A percentile compares a stretch with the other conserved stretches of the same genome.
Evolutionary conservation across 441 rosid genomes (phyloP).

Genomic region (Manihot esculenta): DNA sequence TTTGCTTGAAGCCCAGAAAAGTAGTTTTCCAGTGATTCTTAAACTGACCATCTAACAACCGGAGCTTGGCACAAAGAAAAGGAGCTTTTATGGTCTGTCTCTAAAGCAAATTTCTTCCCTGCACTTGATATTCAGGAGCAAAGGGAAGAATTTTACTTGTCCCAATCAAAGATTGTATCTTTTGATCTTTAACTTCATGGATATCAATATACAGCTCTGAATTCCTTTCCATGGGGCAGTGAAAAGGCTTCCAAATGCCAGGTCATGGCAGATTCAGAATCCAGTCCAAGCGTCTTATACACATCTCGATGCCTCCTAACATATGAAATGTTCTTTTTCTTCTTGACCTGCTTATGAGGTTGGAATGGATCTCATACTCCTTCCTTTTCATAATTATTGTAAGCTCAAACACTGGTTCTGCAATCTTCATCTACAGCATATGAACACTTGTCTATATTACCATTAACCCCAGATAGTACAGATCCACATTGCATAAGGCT

Average conservation of each 20-base stretch:
- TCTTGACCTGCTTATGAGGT: conserved; percentile 76
- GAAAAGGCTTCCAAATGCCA: conserved; percentile 89
- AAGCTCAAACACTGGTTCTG: conserved; percentile 81
- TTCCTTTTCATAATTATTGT: conserved; percentile 47
- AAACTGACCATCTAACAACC: conserved; percentile 92
- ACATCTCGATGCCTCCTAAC: conserved; percentile 69
- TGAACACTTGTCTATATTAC: conserved; percentile 59
- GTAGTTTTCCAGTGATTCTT: conserved; percentile 82
- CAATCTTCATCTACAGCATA: conserved; percentile 78
- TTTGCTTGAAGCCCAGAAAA: conserved; percentile 56
- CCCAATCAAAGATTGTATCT: conserved; percentile 56
- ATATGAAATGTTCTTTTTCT: conserved; percentile 62
- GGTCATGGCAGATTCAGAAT: conserved; percentile 48
- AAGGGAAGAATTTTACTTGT: conserved; percentile 69
- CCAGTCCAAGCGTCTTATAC: conserved; percentile 61
- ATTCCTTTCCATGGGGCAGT: conserved; percentile 79
- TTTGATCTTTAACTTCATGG: conserved; percentile 37
- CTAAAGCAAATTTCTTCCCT: conserved; percentile 60
- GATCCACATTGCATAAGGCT: conserved; percentile 66
- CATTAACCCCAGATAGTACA: conserved; percentile 57
- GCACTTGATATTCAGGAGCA: conserved; percentile 61
- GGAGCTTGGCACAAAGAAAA: conserved; percentile 85
- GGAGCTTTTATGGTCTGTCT: conserved; percentile 58
- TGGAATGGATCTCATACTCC: conserved; percentile 70
- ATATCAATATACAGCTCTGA: conserved; percentile 68